Evolutionary conservation across 495 filamentous ascomycete genomes (phyloP), one percentile per base, ranked within the genome.

Genomic region (Penicillium psychrofluorescens): DNA sequence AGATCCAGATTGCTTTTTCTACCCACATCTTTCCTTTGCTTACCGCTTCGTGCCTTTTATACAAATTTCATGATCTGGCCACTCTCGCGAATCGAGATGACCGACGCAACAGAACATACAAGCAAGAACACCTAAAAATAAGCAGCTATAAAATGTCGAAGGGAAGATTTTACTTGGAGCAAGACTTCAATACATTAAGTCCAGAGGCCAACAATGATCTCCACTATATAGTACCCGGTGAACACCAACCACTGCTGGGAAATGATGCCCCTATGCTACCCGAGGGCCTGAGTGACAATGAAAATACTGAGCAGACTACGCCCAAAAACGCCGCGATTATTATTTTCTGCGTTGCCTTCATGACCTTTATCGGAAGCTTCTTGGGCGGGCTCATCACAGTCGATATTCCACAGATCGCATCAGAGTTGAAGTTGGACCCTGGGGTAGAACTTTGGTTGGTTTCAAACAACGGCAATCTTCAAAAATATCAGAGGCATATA

Each of bases 401-500:
- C 14, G 63, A 51, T 7, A 50, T 76, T 7, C 71, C 74, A 2
- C 56, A 62, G 11, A 72, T 78, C 28, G 61, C 70, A 7, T 33
- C 36, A 11, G 70, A 72, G 11, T 45, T 76, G n/a, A 27, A 43
- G 7, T 49, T 75, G 1, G 35, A 43, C 5, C 33, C 51, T 12
- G 50, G 43, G 29, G 51, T 73, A 7, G 43, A 69, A 9, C 49
- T 77, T 35, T 77, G 71, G 74, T 66, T 43, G 33, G 59, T 53
- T 13, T 33, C 27, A 10, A 28, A 9, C 36, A 3, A 11, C 8
- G 33, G 4, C 11, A 8, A 31, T 31, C 2, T 0, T 31, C 16
- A 9, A 33, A 8, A 11, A 12, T 9, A n/a, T 12, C 14, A 34
- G n/a, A 11, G 31, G 11, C 15, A 46, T 15, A 4, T 13, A 30